Percentiles rank a stretch among this genome's conserved stretches.
phyloP scores from a whole-genome alignment of 75 land plant genomes.

The Azolla pinnata region DNA sequence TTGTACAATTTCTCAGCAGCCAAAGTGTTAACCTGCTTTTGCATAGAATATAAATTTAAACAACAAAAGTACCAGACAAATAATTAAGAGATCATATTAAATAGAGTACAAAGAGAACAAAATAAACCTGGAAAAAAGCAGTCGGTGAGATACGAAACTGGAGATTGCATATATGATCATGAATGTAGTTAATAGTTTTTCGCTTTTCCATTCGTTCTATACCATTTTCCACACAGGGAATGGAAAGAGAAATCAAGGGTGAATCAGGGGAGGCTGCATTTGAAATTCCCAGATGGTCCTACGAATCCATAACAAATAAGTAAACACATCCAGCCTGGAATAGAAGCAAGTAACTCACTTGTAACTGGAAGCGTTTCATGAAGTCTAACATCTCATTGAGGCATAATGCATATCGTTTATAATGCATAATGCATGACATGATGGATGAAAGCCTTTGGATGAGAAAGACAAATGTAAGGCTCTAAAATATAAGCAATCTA shows the following conservation, averaged over 20 bases:
- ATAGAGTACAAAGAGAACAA: not conserved
- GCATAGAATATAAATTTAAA: no score
- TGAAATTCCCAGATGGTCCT: slow-evolving; percentile 94
- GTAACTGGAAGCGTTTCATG: no score
- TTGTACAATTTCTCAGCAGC: slow-evolving; percentile 94
- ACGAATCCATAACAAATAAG: slow-evolving; percentile 11
- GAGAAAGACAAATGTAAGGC: no score
- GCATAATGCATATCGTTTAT: no score
- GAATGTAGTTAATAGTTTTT: slow-evolving; percentile 69
- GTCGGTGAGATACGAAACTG: slow-evolving; percentile 87
- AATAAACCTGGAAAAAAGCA: slow-evolving; percentile 88
- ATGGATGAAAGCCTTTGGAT: no score
- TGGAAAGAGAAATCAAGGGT: slow-evolving; percentile 43
- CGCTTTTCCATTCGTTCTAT: no score
- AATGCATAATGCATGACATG: no score
- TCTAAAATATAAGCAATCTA: no score
- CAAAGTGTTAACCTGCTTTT: slow-evolving; percentile 80
- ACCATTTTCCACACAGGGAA: slow-evolving; percentile 33
- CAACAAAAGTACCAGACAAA: no score
- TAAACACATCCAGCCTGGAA: no score
- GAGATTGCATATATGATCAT: slow-evolving; percentile 72
- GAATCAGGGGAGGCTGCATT: slow-evolving; percentile 89
- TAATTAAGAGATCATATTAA: not conserved
- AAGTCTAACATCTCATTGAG: no score
- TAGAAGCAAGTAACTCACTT: no score